Evolutionary conservation across 768 basidiomycete species (phyloP), one percentile per base, ranked within the genome.

Genomic region (Rossbeevera mucosa): DNA sequence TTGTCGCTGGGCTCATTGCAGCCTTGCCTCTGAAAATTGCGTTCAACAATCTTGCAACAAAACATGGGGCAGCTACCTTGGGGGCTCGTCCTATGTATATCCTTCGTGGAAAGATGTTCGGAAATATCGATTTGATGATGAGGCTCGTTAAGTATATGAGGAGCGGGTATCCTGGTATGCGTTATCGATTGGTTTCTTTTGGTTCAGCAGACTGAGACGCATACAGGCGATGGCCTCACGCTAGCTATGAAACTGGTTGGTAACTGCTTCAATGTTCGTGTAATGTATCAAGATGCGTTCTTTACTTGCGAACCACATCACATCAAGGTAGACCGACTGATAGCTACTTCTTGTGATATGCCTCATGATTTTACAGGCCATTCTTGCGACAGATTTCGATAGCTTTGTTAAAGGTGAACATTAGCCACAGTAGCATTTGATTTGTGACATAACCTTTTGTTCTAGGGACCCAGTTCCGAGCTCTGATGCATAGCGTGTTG

Each of bases 391-490:
- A 0, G 76, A 83, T 52, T 84, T 85, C 52, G 68, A 72, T 9
- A 83, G 79, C 58, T 84, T 78, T 52, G 75, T 76, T 36, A 85
- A 84, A 72, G 82, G 82, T 78, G 52, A 5, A 20, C 13, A 47
- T 43, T 16, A 6, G 6, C 26, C 16, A 30, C 24, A 14, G 0
- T 30, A 9, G 4, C 13, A 13, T n/a, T 36, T 41, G 11, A 14
- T 25, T 11, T 7, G 31, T 25, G 2, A 7, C 42, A n/a, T 49
- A 26, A 58, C 21, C 11, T 5, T n/a, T n/a, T 21, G 13, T 42
- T 20, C 7, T 38, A 54, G 55, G 59, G 20, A 12, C 73, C 51
- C 66, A 66, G n/a, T 77, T 82, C 45, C 74, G 69, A 43, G 55
- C 66, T 20, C 69, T 69, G 14, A 73, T 79, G 73, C 64, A 66